Evolutionary conservation across 306 rosid species (phyloP).

Genomic region (Cyclanthera cordifolia): DNA sequence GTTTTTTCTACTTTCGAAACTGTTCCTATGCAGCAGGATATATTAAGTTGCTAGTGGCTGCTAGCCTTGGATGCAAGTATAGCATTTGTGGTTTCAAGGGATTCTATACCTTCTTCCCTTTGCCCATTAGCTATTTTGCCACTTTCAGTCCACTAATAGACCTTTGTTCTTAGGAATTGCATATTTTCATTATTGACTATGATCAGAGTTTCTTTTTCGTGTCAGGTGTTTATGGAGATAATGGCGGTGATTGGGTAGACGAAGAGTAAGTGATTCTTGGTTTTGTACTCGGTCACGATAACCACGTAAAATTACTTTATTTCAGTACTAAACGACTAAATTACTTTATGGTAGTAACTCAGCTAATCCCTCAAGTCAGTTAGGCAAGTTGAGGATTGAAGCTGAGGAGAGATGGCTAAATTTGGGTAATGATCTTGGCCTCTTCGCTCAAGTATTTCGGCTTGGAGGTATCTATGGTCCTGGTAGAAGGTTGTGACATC

Average conservation of each 20-base stretch:
- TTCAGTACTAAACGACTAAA: slow-evolving; percentile 19
- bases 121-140: not conserved
- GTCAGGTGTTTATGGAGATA: slow-evolving; percentile 78
- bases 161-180: not conserved
- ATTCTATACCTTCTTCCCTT: not conserved
- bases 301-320: slow-evolving; percentile 10
- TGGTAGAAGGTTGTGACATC: slow-evolving; percentile 67
- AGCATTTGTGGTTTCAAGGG: not conserved
- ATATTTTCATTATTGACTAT: slow-evolving; percentile 4
- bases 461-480: slow-evolving; percentile 97
- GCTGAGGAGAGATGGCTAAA: slow-evolving; percentile 76
- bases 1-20: not conserved
- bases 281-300: slow-evolving; percentile 16
- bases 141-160: not conserved
- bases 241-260: slow-evolving; percentile 59
- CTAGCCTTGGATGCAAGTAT: not conserved
- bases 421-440: slow-evolving; percentile 37
- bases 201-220: slow-evolving; percentile 11
- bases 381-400: slow-evolving; percentile 44
- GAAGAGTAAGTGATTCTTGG: slow-evolving; percentile 59
- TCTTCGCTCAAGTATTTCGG: slow-evolving; percentile 49
- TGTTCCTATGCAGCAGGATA: not conserved
- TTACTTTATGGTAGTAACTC: slow-evolving; percentile 44
- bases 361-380: slow-evolving; percentile 40
- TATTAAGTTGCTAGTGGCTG: not conserved